Evolutionary conservation across 2,329 filamentous ascomycete species (phyloP).

Genomic region (Neonectria punicea): DNA sequence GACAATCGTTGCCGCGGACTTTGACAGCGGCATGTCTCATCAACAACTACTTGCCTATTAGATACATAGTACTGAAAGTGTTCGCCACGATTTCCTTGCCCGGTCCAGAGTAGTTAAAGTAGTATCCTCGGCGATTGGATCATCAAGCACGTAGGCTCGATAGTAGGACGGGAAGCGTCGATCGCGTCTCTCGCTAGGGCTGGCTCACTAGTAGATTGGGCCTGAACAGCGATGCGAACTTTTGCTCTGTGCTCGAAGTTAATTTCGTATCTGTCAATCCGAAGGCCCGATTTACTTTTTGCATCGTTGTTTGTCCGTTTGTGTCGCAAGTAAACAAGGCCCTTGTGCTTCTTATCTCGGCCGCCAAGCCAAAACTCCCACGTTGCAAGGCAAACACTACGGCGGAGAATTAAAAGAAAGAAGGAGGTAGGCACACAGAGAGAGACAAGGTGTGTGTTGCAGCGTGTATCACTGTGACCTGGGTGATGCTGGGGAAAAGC

Average conservation of each 20-base stretch:
- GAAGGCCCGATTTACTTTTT: neutral
- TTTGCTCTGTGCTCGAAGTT: constrained; percentile 3
- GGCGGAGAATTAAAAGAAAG: neutral
- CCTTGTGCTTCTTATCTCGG: neutral
- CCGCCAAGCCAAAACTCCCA: neutral
- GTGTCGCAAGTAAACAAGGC: neutral
- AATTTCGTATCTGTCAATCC: neutral
- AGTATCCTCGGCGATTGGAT: constrained; percentile 6
- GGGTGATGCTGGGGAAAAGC: neutral
- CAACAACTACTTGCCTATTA: neutral
- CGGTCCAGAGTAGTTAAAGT: neutral
- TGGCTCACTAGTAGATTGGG: constrained; percentile 6
- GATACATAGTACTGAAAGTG: neutral
- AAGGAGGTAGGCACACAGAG: too few relatives aligned
- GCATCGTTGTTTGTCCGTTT: neutral
- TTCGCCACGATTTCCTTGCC: constrained; percentile 1
- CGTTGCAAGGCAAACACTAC: neutral
- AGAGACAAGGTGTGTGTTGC: neutral
- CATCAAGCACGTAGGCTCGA: neutral
- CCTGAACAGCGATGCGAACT: constrained; percentile 9
- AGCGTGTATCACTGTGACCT: neutral
- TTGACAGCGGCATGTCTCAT: constrained; percentile 3
- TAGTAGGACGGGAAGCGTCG: constrained; percentile 15
- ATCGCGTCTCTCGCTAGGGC: constrained; percentile 7
- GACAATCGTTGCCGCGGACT: neutral